Evolutionary conservation across 805 yeast species (phyloP), one percentile per base, ranked within the genome.

Genomic region (Brettanomyces naardenensis): DNA sequence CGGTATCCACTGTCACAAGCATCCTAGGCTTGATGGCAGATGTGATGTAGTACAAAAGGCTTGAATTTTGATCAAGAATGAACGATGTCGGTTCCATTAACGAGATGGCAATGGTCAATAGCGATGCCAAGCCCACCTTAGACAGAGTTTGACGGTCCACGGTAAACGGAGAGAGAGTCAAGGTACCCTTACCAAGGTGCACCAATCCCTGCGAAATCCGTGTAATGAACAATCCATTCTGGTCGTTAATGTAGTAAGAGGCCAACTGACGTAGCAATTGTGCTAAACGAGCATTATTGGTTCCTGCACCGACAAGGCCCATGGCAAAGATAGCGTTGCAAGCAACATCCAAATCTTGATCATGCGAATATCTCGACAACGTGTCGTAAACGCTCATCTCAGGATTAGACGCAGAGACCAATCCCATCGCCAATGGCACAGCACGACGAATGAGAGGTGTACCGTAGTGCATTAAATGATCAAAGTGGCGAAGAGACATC

Each of bases 221-320:
- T 1, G 94, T 95, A 71, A 85, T 83, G 63, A 92, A 92, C 50
- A 90, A 65, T 13, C 94, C 80, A 58, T 90, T 94, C 38, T 92
- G 80, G 40, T 90, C 94, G 54, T 89, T 84, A 37, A 84, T 74
- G 59, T 92, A 94, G 61, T 92, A 92, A 38, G 86, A 78, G 1
- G 98, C 97, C 51, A 92, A 72, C 62, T 92, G 97, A 61, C 98
- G 78, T 54, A 92, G 72, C 46, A 92, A 71, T 66, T 92, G 98
- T 3, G 97, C 97, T 46, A 92, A 71, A 66, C 99, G 82, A 6
- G 99, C 98, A 58, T 92, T 92, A 64, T 92, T 90, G 21, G 98
- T 92, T 64, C 99, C 99, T 17, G 97, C 92, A 58, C 98, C 98
- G 50, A 90, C 95, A 45, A 92, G 66, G 39, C 99, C 99, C 97